Percentiles rank a stretch among this genome's conserved stretches.
These are phyloP conservation scores for Protomyces inouyei DNA, from an alignment of 1,139 yeast genomes.

Conservation along the genomic window DNA sequence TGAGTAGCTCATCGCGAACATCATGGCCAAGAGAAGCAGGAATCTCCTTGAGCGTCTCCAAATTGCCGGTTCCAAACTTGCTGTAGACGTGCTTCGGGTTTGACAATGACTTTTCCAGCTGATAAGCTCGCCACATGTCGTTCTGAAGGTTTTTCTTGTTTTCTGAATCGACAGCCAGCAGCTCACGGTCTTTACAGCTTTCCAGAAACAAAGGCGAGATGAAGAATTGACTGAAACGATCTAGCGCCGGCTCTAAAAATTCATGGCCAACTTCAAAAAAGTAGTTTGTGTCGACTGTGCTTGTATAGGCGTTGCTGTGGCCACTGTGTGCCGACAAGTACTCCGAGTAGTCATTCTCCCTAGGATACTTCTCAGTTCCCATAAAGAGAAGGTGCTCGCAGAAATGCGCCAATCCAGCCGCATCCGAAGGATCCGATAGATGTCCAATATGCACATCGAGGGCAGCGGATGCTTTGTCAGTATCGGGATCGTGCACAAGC, in stretches of 20 bases:
- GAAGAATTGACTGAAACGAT: conserved; percentile 89
- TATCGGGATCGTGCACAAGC: conserved; percentile 72
- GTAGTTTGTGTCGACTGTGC: conserved; percentile 84
- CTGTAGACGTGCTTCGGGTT: conserved; percentile 67
- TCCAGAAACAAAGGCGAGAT: conserved; percentile 75
- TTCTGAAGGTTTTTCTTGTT: conserved; percentile 88
- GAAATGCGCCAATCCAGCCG: conserved; percentile 91
- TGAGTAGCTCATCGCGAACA: conserved; percentile 63
- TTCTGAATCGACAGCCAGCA: conserved; percentile 92
- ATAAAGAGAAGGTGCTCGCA: conserved; percentile 92
- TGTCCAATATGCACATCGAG: conserved; percentile 89
- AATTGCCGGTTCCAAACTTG: conserved; percentile 71
- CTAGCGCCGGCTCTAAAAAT: conserved; percentile 78
- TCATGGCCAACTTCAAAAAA: conserved; percentile 77
- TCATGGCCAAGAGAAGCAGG: conserved; percentile 53
- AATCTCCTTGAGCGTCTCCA: conserved; percentile 53
- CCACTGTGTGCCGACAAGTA: conserved; percentile 70
- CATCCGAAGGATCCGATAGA: conserved; percentile 64
- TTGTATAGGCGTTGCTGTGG: conserved; percentile 75
- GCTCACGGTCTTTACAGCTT: conserved; percentile 83
- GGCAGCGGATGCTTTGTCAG: conserved; percentile 91
- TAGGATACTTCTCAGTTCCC: conserved; percentile 94
- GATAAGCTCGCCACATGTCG: conserved; percentile 84
- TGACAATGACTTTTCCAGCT: conserved; percentile 69
- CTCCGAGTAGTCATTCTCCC: conserved; percentile 79